These are phyloP conservation scores for Croton laevigatus DNA, from an alignment of 441 rosid species.

Conservation along the genomic window DNA sequence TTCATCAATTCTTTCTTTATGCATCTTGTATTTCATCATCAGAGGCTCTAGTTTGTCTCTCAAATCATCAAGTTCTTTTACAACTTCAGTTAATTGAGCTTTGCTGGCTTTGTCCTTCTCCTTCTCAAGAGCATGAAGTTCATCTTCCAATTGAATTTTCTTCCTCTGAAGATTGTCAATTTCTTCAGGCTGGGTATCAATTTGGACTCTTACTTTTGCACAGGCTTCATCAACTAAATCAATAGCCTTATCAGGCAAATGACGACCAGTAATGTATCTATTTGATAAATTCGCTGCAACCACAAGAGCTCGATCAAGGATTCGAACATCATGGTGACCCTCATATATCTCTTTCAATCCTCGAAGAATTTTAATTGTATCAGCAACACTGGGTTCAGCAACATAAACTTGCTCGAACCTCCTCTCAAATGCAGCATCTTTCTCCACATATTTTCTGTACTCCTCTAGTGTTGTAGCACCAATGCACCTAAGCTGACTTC, in stretches of 20 bases:
- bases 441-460: constrained; percentile 90
- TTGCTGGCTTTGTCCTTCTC: constrained; percentile 96
- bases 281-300: constrained; percentile 82
- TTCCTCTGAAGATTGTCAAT: constrained; percentile 86
- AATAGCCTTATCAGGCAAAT: constrained; percentile 92
- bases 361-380: constrained; percentile 79
- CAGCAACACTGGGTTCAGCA: constrained; percentile 90
- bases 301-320: constrained; percentile 78
- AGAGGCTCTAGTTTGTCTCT: constrained; percentile 92
- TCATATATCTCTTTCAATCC: constrained; percentile 92
- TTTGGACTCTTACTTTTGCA: constrained; percentile 90
- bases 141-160: constrained; percentile 84
- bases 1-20: constrained; percentile 88
- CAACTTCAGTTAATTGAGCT: constrained; percentile 82
- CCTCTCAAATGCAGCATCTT: constrained; percentile 95
- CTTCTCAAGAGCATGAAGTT: constrained; percentile 84
- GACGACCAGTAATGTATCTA: constrained; percentile 88
- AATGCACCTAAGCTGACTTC: constrained; percentile 94
- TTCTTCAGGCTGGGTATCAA: constrained; percentile 96
- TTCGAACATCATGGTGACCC: constrained; percentile 94
- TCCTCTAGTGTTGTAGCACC: constrained; percentile 94
- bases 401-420: constrained; percentile 94
- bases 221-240: constrained; percentile 97
- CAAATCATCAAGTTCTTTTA: constrained; percentile 84
- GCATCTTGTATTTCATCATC: constrained; percentile 81